Conservation (phyloP, 139 green algal genomes). For the Ettlia oleoabundans region DNA sequence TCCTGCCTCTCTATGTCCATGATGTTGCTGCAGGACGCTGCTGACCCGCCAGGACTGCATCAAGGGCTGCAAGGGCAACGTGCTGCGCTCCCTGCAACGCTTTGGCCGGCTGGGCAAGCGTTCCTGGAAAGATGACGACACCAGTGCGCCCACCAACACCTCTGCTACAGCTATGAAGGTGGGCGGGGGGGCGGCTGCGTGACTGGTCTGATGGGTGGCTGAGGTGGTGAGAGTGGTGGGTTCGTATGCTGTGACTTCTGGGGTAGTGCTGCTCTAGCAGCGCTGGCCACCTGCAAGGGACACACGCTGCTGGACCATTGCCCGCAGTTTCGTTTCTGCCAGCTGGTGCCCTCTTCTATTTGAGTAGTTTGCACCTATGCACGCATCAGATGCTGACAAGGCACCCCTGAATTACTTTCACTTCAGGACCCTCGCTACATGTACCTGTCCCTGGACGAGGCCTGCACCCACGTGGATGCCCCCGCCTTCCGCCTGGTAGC, state of each 20-base stretch:
- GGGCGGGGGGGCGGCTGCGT: neutral
- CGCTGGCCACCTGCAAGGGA: too few species aligned
- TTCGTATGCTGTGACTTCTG: too few species aligned
- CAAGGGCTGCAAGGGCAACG: slow-evolving; percentile 63
- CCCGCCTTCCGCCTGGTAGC: slow-evolving; percentile 49
- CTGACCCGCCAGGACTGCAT: slow-evolving; percentile 54
- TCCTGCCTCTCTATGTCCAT: neutral
- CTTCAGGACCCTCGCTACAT: slow-evolving; percentile 65
- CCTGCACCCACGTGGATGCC: slow-evolving; percentile 66
- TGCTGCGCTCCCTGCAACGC: slow-evolving; percentile 70
- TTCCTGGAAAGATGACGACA: neutral
- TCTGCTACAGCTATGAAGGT: slow-evolving; percentile 8
- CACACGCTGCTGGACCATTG: too few species aligned
- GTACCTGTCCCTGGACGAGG: slow-evolving; percentile 75
- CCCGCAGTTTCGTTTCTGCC: neutral
- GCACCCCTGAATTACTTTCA: too few species aligned
- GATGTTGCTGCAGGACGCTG: slow-evolving; percentile 35
- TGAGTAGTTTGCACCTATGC: neutral
- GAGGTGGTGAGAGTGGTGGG: too few species aligned
- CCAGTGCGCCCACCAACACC: neutral
- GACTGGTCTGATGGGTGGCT: neutral
- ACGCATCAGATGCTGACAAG: too few species aligned
- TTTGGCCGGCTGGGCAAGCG: slow-evolving; percentile 65
- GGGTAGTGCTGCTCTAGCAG: too few species aligned
- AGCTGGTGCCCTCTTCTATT: neutral